Evolutionary conservation across 1,284 basidiomycete species (phyloP), one percentile per base, ranked within the genome.

Genomic region (Cutaneotrichosporon arboriforme): DNA sequence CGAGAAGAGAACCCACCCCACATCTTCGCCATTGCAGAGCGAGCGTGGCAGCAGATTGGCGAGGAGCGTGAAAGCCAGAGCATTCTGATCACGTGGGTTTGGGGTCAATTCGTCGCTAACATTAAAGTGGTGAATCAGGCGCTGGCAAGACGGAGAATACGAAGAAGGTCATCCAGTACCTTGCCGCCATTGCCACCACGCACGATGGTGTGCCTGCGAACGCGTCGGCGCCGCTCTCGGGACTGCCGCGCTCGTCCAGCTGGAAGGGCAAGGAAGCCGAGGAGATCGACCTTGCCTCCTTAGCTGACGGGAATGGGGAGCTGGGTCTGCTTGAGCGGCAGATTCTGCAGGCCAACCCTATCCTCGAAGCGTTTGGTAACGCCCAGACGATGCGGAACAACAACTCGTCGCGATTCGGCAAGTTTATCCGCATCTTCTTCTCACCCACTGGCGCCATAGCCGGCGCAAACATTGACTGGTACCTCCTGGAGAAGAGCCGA

Each of bases 71-170:
- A 98, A 78, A 93, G 93, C 64, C 96, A 99, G 76, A 94, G 90
- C 68, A 91, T 99, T 58, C 83, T 99, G 48, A 97, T 99, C 76
- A 98, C 94, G 87, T 92, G 75, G 38, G 88, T 81, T 23, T 35
- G 26, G 1, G 46, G 56, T 8, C 22, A 4, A 15, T 21, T 17
- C 15, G 36, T 14, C 13, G 20, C 65, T 26, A 57, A 48, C 21
- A 4, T 15, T 13, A 13, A 65, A 94, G 90, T 4, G 96, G 96
- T 51, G 96, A 98, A 79, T 98, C 96, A 3, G 96, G 96, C 39
- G 96, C 96, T 1, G 96, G 96, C 42, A 99, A 98, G 80, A 99
- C 96, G 1, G 96, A 98, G 73, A 98, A 94, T 76, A 99, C 96
- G 14, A 98, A 99, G 81, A 97, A 97, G 70, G 94, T 98, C 67